phyloP scores from a whole-genome alignment of 371 early-diverging fungal species.

The Syncephalastrum racemosum region DNA sequence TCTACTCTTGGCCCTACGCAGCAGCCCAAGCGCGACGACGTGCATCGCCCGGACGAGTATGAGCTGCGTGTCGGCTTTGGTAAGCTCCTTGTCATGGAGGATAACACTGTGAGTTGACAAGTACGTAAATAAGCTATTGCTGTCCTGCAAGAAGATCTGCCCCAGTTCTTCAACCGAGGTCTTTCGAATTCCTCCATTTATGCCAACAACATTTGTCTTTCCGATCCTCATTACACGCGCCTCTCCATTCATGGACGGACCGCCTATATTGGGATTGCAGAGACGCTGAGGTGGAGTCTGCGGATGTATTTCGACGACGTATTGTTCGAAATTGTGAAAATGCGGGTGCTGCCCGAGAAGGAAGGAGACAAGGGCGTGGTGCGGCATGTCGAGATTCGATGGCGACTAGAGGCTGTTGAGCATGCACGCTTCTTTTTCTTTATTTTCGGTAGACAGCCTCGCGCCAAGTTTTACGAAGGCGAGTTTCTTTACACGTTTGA shows the following conservation, averaged over 20 bases:
- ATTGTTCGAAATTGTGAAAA: conserved; percentile 29
- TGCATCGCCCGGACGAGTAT: conserved; percentile 31
- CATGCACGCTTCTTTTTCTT: conserved; percentile 25
- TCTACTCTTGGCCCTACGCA: too few species aligned
- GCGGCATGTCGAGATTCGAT: conserved; percentile 44
- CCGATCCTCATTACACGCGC: conserved; percentile 57
- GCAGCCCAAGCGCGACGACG: too few species aligned
- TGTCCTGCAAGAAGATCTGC: conserved; percentile 45
- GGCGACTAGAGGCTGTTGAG: conserved; percentile 53
- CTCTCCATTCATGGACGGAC: conserved; percentile 48
- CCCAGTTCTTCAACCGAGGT: conserved; percentile 45
- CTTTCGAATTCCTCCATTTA: conserved; percentile 46
- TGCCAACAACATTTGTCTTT: conserved; percentile 42
- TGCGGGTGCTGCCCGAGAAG: conserved; percentile 37
- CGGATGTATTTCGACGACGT: conserved; percentile 49
- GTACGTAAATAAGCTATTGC: conserved; percentile 39
- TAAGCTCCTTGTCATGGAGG: background rate
- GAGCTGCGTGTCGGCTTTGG: conserved; percentile 29
- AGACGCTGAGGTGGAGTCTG: conserved; percentile 54
- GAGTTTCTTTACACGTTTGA: conserved; percentile 58
- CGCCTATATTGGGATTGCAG: conserved; percentile 48
- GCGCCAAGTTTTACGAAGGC: conserved; percentile 39
- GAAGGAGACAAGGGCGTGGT: conserved; percentile 20
- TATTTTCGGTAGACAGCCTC: too few species aligned
- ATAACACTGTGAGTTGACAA: background rate